phyloP scores from a whole-genome alignment of 2,329 filamentous ascomycete species.

The Cercospora berteroae region DNA sequence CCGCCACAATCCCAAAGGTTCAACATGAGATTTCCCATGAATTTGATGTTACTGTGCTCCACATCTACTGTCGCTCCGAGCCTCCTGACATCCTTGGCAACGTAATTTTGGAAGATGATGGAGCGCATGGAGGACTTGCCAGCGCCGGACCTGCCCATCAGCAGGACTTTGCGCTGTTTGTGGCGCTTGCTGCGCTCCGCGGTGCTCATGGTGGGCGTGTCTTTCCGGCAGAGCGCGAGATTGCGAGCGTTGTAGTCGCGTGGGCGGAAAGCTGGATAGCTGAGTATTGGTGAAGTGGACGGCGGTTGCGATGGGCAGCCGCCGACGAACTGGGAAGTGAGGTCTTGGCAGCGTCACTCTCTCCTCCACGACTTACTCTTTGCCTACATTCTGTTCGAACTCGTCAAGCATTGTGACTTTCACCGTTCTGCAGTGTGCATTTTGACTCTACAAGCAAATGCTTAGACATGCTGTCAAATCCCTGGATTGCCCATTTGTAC shows the following conservation, averaged over 20 bases:
- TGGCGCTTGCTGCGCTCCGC: conserved; percentile 45
- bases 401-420: not conserved
- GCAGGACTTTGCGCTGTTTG: conserved; percentile 55
- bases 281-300: not conserved
- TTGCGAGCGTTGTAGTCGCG: not conserved
- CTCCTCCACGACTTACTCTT: not conserved
- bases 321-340: not conserved
- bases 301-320: not conserved
- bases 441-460: not conserved
- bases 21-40: conserved; percentile 93
- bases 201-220: conserved; percentile 28
- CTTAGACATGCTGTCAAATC: too few species aligned
- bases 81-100: conserved; percentile 89
- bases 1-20: conserved; percentile 99
- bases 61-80: conserved; percentile 97
- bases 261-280: not conserved
- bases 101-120: conserved; percentile 99
- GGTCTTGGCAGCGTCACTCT: not conserved
- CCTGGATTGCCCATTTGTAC: not conserved
- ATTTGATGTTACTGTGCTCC: conserved; percentile 97
- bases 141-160: conserved; percentile 88
- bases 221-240: not conserved
- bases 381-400: not conserved
- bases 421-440: not conserved
- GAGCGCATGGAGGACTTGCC: conserved; percentile 98